Conservation (phyloP, 148 eudicot genomes). For the Agrostemma githago region DNA sequence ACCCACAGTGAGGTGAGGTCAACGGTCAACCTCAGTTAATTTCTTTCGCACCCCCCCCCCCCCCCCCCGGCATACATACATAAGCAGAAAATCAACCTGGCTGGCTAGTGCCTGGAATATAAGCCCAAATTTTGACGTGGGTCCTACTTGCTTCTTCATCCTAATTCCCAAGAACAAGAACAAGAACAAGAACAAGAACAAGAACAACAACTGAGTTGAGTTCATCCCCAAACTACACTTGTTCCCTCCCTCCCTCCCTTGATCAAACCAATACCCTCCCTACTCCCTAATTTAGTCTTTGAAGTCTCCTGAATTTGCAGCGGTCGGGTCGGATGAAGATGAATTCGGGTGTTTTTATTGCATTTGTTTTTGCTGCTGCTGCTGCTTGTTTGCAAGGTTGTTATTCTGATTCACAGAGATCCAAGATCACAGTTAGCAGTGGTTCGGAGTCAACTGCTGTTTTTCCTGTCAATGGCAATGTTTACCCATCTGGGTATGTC, state of each 20-base stretch:
- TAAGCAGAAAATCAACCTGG: neutral
- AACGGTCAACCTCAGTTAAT: neutral
- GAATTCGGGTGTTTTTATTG: neutral
- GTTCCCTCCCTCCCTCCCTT: neutral
- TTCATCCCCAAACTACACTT: conserved; percentile 1
- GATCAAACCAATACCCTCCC: neutral
- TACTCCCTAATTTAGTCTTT: neutral
- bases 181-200: too few relatives aligned
- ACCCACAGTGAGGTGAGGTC: neutral
- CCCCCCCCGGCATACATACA: neutral
- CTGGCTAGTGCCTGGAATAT: neutral
- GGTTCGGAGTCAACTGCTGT: conserved; percentile 41
- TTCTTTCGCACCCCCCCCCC: too few relatives aligned
- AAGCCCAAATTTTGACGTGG: neutral
- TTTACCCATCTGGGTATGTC: conserved; percentile 73
- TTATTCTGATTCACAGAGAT: conserved; percentile 20
- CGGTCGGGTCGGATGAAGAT: neutral
- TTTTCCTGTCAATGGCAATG: conserved; percentile 64
- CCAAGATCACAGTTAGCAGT: neutral
- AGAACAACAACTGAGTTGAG: too few relatives aligned
- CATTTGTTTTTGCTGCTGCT: neutral
- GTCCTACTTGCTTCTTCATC: neutral
- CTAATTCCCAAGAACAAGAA: neutral
- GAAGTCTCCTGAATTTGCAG: neutral
- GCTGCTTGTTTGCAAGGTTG: conserved; percentile 22